Evolutionary conservation across 352 stramenopile genomes (phyloP), one percentile per base, ranked within the genome.

Genomic region (Globisporangium spinosum): DNA sequence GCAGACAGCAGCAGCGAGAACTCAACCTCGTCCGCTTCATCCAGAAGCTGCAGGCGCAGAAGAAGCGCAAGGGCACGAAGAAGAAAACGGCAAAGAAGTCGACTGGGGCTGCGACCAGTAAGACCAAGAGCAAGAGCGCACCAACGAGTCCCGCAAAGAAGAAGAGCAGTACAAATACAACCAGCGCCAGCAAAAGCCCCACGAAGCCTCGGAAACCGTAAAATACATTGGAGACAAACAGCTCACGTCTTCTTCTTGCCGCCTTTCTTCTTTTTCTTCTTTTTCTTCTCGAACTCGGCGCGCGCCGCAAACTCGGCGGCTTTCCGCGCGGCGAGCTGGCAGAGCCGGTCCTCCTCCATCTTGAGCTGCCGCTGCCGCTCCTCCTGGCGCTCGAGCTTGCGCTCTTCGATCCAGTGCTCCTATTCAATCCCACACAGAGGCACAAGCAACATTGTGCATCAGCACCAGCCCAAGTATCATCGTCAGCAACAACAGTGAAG

Each of bases 231-330:
- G 51, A 32, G n/a, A 15, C 22, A 58, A 17, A 20, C 22, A 6
- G 20, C 55, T 61, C 32, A 61, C 60, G 89, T 84, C 69, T 87
- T 87, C 75, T 93, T 93, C 71, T 88, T 89, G 40, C 65, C 72
- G 8, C 67, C 65, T 25, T 72, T 74, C 29, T 83, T 84, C 60
- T 93, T 93, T 60, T 87, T 90, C 74, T 90, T 90, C 65, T 91
- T 91, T 73, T 91, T 92, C 75, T 90, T 90, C 49, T 94, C 85
- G 64, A 94, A 77, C 70, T 94, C 85, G 4, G 76, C 72, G 51
- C 81, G 78, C n/a, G 82, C 86, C 3, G 83, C 79, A 49, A 89
- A 90, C 65, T 92, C 86, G 61, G 79, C 78, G 23, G 84, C 83
- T 63, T 91, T 92, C 35, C 86, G 79, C 49, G 77, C 83, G 9